Evolutionary conservation across 768 basidiomycete species (phyloP).

Genomic region (Macrolepiota fuliginosa): DNA sequence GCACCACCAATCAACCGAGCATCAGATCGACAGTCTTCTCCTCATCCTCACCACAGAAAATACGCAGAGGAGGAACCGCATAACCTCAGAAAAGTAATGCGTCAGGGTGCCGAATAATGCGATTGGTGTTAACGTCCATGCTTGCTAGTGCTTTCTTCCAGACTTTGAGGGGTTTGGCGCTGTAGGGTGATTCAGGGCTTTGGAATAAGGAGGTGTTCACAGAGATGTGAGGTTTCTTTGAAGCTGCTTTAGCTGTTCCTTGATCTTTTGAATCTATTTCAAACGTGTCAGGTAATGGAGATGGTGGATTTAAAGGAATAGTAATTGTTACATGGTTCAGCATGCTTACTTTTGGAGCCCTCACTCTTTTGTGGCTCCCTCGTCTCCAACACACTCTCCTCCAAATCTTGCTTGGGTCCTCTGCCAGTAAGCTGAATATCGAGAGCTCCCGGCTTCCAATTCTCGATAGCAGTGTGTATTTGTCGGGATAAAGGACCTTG

Average conservation of each 20-base stretch:
- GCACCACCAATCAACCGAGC: not conserved
- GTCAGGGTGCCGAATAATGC: not conserved
- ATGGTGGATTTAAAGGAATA: too few species aligned
- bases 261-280: not conserved
- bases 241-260: not conserved
- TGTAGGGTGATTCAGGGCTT: not conserved
- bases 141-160: not conserved
- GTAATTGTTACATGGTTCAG: not conserved
- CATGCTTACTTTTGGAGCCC: not conserved
- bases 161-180: not conserved
- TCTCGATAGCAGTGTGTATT: not conserved
- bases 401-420: not conserved
- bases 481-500: not conserved
- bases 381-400: not conserved
- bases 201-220: not conserved
- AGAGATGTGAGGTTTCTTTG: not conserved
- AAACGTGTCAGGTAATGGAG: not conserved
- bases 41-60: not conserved
- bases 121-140: not conserved
- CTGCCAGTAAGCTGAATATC: not conserved
- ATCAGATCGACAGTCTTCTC: not conserved
- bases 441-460: not conserved
- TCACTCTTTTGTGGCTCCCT: not conserved
- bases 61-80: not conserved
- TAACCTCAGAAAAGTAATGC: not conserved